Evolutionary conservation across 2,329 filamentous ascomycete genomes (phyloP).

Genomic region (Epichloe sibirici): DNA sequence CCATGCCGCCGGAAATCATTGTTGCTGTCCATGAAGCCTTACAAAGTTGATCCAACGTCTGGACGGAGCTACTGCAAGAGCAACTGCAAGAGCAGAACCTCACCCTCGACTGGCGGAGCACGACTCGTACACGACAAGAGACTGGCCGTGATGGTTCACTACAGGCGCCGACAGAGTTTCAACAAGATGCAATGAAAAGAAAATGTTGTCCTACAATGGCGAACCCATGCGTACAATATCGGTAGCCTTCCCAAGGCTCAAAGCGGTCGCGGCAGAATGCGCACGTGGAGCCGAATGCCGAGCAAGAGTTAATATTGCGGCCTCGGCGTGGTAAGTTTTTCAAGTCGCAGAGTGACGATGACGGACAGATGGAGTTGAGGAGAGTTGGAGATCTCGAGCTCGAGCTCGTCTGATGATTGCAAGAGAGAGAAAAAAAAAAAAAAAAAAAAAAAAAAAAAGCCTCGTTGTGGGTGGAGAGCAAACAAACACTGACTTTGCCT

Average conservation of each 20-base stretch:
- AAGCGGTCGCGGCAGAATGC: background rate
- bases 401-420: background rate
- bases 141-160: background rate
- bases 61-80: background rate
- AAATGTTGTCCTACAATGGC: background rate
- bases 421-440: background rate
- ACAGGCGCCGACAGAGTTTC: background rate
- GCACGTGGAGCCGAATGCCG: background rate
- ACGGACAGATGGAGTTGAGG: background rate
- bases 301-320: background rate
- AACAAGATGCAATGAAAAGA: background rate
- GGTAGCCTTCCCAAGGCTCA: background rate
- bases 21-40: constrained; percentile 29
- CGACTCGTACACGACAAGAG: background rate
- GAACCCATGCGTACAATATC: background rate
- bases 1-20: constrained; percentile 29
- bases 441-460: background rate
- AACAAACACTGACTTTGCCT: background rate
- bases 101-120: no score
- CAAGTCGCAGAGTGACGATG: background rate
- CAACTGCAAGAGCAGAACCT: no score
- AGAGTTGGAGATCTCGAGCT: background rate
- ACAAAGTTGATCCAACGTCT: background rate
- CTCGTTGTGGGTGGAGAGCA: constrained; percentile 1
- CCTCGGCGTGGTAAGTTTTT: background rate